A percentile compares a stretch with the other conserved stretches of the same genome.
phyloP scores from a whole-genome alignment of 371 early-diverging fungal species.

The Mycotypha africana region DNA sequence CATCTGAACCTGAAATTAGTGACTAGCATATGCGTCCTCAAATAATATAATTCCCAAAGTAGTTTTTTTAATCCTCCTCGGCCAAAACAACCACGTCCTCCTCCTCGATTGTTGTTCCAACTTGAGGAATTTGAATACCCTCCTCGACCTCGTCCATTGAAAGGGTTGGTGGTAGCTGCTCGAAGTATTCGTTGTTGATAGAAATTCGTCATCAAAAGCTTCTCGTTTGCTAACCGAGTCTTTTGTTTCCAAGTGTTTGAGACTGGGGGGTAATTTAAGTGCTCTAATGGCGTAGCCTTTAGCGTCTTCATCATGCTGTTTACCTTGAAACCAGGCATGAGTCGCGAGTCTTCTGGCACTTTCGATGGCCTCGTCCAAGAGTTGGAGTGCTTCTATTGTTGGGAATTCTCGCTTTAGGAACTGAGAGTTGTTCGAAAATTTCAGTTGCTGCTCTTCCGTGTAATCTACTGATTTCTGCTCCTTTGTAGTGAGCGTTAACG shows the following conservation, averaged over 20 bases:
- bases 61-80: too few relatives aligned
- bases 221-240: slow-evolving; percentile 1
- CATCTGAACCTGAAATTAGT: too few relatives aligned
- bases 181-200: neutral
- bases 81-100: too few relatives aligned
- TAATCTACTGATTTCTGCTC: too few relatives aligned
- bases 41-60: too few relatives aligned
- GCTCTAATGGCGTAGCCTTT: slow-evolving; percentile 4
- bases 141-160: slow-evolving; percentile 3
- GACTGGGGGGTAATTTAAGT: slow-evolving; percentile 4
- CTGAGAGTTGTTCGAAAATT: too few relatives aligned
- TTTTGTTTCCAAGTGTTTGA: slow-evolving; percentile 10
- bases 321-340: neutral
- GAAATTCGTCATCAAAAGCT: slow-evolving; percentile 1
- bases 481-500: slow-evolving; percentile 1
- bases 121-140: too few relatives aligned
- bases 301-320: slow-evolving; percentile 6
- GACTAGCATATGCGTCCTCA: too few relatives aligned
- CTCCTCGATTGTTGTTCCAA: neutral
- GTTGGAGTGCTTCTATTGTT: neutral
- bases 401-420: too few relatives aligned
- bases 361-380: slow-evolving; percentile 1
- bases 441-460: too few relatives aligned
- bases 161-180: neutral
- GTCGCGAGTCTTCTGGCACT: neutral